phyloP scores from a whole-genome alignment of 2,329 filamentous ascomycete species.

The Aspergillus sp. region DNA sequence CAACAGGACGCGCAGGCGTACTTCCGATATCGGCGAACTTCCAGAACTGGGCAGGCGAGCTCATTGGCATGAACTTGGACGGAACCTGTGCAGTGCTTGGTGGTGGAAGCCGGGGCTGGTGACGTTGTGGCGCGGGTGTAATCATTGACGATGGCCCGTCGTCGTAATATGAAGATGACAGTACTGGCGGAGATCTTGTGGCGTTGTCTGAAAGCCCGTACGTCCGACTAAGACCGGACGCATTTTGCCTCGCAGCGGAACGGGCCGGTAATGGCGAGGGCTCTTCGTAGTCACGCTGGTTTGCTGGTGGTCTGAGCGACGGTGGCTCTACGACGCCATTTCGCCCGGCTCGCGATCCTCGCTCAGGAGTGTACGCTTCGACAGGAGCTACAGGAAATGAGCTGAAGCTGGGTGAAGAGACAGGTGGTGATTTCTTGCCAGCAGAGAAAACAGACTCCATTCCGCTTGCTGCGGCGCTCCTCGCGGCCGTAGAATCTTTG shows the following conservation, averaged over 20 bases:
- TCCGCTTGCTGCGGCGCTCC: slow-evolving; percentile 37
- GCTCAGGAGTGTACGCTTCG: slow-evolving; percentile 54
- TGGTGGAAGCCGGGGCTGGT: slow-evolving; percentile 53
- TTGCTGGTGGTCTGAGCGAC: slow-evolving; percentile 36
- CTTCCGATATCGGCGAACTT: slow-evolving; percentile 53
- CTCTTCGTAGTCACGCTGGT: slow-evolving; percentile 45
- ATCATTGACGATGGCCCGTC: slow-evolving; percentile 53
- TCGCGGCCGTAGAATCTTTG: slow-evolving; percentile 44
- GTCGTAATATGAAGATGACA: slow-evolving; percentile 55
- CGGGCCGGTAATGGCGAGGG: slow-evolving; percentile 47
- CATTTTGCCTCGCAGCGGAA: slow-evolving; percentile 33
- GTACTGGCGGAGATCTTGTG: slow-evolving; percentile 49
- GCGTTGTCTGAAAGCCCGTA: slow-evolving; percentile 48
- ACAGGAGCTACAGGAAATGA: slow-evolving; percentile 48
- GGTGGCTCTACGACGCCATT: slow-evolving; percentile 33
- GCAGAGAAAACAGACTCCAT: slow-evolving; percentile 48
- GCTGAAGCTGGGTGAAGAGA: slow-evolving; percentile 46
- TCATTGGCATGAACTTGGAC: slow-evolving; percentile 57
- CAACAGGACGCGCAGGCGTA: slow-evolving; percentile 47
- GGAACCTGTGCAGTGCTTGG: slow-evolving; percentile 55
- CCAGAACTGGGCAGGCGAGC: slow-evolving; percentile 57
- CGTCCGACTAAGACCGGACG: slow-evolving; percentile 36
- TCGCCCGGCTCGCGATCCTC: slow-evolving; percentile 45
- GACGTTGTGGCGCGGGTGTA: slow-evolving; percentile 53
- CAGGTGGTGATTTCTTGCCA: slow-evolving; percentile 42